phyloP scores from a whole-genome alignment of 352 stramenopile genomes.

The Aphanomyces invadans region DNA sequence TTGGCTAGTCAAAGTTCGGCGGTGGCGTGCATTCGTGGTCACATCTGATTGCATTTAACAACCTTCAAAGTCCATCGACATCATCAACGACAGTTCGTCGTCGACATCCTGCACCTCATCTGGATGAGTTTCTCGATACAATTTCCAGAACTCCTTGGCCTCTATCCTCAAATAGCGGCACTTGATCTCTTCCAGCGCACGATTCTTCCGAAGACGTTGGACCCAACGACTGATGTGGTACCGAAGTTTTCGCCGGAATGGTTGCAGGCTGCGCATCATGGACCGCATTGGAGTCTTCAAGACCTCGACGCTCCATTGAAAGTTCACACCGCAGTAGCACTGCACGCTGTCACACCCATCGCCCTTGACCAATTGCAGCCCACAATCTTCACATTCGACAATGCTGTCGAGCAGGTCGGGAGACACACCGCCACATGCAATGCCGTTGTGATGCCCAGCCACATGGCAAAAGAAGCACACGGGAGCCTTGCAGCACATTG shows the following conservation, averaged over 20 bases:
- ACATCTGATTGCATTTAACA: not conserved
- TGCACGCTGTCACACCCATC: slow-evolving; percentile 18
- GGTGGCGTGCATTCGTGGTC: no score
- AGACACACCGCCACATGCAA: not conserved
- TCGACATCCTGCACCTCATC: not conserved
- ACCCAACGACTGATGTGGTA: not conserved
- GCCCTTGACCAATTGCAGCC: slow-evolving; percentile 9
- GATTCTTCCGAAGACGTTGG: not conserved
- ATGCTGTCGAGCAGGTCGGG: not conserved
- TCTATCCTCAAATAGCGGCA: not conserved
- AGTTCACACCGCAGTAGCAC: slow-evolving; percentile 5
- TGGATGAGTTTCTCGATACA: not conserved
- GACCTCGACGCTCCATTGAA: no score
- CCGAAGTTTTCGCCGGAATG: not conserved
- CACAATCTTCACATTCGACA: not conserved
- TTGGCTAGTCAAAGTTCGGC: no score
- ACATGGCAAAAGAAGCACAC: slow-evolving; percentile 13
- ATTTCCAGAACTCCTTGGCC: not conserved
- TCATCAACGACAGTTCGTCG: not conserved
- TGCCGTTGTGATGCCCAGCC: not conserved
- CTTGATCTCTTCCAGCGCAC: not conserved
- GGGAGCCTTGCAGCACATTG: not conserved
- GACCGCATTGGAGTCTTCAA: not conserved
- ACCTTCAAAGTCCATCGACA: not conserved
- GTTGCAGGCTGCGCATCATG: not conserved